A percentile compares a stretch with the other conserved stretches of the same genome.
These are phyloP conservation scores for Komagataella pastoris DNA, from an alignment of 805 yeast genomes.

Conservation along the genomic window DNA sequence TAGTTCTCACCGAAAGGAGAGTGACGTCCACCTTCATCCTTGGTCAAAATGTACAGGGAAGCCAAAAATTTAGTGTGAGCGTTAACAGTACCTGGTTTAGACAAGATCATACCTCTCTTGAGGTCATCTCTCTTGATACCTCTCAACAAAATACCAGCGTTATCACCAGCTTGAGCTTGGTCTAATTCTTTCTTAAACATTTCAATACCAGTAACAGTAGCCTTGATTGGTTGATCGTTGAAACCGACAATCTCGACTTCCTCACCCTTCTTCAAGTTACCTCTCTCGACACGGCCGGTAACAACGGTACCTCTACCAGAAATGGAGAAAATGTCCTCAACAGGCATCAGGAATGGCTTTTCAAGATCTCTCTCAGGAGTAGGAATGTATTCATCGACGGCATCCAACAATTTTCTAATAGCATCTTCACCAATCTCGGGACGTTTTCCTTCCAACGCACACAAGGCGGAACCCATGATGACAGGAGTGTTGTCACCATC, in stretches of 20 bases:
- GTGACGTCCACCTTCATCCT: slow-evolving; percentile 99
- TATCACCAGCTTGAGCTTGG: slow-evolving; percentile 97
- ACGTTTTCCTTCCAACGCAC: slow-evolving; percentile 80
- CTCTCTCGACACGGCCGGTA: slow-evolving; percentile 98
- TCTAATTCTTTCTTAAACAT: slow-evolving; percentile 99
- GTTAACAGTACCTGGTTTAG: slow-evolving; percentile 84
- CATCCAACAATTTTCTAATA: slow-evolving; percentile 70
- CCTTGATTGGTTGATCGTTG: slow-evolving; percentile 76
- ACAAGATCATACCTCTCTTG: slow-evolving; percentile 93
- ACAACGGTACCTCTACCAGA: slow-evolving; percentile 99
- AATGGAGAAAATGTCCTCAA: slow-evolving; percentile 94
- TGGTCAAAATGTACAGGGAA: slow-evolving; percentile 81
- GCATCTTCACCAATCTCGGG: slow-evolving; percentile 91
- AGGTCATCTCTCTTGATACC: slow-evolving; percentile 97
- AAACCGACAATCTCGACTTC: slow-evolving; percentile 95
- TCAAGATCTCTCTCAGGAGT: slow-evolving; percentile 94
- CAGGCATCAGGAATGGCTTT: slow-evolving; percentile 92
- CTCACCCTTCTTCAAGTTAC: slow-evolving; percentile 94
- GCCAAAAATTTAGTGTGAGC: slow-evolving; percentile 92
- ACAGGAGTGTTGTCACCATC: slow-evolving; percentile 98
- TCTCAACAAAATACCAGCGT: slow-evolving; percentile 94
- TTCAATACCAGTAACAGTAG: slow-evolving; percentile 96
- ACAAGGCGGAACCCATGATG: slow-evolving; percentile 95
- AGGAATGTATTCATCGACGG: slow-evolving; percentile 91
- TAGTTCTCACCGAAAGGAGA: slow-evolving; percentile 94